Percentiles rank a stretch among this genome's conserved stretches.
Conservation (phyloP, 352 stramenopile genomes). For the Pythium plurisporium region DNA sequence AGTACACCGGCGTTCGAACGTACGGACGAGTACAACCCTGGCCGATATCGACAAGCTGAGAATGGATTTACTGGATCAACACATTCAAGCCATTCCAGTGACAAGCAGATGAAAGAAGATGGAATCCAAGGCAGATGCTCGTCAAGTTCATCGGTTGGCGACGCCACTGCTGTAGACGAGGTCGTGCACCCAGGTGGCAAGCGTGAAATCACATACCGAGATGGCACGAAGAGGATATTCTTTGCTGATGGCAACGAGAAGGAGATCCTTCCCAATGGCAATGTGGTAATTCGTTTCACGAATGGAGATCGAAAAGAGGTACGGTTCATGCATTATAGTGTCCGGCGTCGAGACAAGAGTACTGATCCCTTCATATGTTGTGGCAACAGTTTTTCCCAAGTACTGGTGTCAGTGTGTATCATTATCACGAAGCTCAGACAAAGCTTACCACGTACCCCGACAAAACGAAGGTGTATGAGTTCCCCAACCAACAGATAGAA, state of each 20-base stretch:
- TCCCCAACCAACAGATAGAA: conserved; percentile 94
- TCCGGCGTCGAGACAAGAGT: neutral
- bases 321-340: neutral
- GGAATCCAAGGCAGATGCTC: neutral
- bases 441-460: conserved; percentile 93
- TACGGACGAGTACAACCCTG: conserved; percentile 15
- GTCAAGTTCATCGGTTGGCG: neutral
- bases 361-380: neutral
- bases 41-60: conserved; percentile 8
- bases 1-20: conserved; percentile 4
- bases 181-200: conserved; percentile 56
- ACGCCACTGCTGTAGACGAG: conserved; percentile 26
- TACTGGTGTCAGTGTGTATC: conserved; percentile 91
- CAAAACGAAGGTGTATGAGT: conserved; percentile 95
- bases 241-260: conserved; percentile 94
- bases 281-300: conserved; percentile 86
- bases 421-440: conserved; percentile 91
- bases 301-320: conserved; percentile 96
- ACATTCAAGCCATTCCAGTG: neutral
- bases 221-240: conserved; percentile 67
- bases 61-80: neutral
- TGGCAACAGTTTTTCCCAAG: conserved; percentile 44
- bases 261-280: conserved; percentile 86
- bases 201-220: conserved; percentile 48
- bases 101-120: neutral